Conservation (phyloP, 2,329 filamentous ascomycete genomes). For the Bipolaris zeicola region DNA sequence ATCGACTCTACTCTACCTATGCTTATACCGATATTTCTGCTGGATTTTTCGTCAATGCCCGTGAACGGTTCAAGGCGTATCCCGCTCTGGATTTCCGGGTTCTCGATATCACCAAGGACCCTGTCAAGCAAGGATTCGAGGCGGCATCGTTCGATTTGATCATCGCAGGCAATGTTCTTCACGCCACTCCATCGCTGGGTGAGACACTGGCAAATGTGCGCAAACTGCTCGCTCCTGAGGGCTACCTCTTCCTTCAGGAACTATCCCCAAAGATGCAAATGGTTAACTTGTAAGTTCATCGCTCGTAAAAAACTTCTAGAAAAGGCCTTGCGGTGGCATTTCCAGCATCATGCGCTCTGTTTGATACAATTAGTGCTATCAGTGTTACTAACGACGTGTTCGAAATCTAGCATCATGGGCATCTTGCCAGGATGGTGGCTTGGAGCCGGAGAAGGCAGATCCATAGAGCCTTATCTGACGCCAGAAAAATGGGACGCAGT, state of each 20-base stretch:
- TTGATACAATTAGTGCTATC: not conserved
- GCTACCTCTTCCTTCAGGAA: not conserved
- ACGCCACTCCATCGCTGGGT: not conserved
- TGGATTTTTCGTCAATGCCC: not conserved
- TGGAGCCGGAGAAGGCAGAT: not conserved
- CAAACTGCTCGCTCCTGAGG: not conserved
- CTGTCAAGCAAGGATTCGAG: slow-evolving; percentile 14
- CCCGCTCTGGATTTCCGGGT: not conserved
- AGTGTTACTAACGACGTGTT: not conserved
- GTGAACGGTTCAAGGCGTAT: not conserved
- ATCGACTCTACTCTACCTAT: not conserved
- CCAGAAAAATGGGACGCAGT: not conserved
- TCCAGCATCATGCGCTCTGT: not conserved
- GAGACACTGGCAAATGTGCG: not conserved
- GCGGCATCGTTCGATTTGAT: slow-evolving; percentile 23
- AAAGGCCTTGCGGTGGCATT: no score
- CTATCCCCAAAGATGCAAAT: not conserved
- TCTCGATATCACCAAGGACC: slow-evolving; percentile 15
- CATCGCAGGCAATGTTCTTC: slow-evolving; percentile 7
- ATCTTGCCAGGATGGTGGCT: not conserved
- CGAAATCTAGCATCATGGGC: not conserved
- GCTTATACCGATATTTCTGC: slow-evolving; percentile 2
- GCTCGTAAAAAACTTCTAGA: not conserved
- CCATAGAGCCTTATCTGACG: not conserved
- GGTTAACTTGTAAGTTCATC: not conserved